phyloP scores from a whole-genome alignment of 1,139 yeast species.

The Suhomyces atakaporum region DNA sequence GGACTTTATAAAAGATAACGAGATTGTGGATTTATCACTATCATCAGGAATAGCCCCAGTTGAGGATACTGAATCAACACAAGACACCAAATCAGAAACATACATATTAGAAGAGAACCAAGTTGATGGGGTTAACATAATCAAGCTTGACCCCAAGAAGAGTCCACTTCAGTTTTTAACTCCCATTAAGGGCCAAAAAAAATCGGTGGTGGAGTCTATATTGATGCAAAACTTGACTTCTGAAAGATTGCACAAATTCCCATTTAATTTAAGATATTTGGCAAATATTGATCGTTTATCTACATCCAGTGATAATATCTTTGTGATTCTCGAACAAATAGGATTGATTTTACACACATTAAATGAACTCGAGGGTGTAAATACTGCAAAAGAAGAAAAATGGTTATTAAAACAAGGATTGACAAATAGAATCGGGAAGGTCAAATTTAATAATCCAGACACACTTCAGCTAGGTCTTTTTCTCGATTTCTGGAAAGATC shows the following conservation, averaged over 20 bases:
- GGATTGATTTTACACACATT: conserved; percentile 31
- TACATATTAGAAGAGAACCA: conserved; percentile 4
- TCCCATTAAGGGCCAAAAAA: conserved; percentile 4
- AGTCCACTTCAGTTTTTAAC: conserved; percentile 11
- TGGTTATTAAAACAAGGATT: conserved; percentile 29
- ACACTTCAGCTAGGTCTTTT: conserved; percentile 35
- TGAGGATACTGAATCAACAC: conserved; percentile 1
- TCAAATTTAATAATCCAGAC: conserved; percentile 27
- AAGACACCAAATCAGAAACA: conserved; percentile 3
- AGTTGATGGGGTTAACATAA: conserved; percentile 6
- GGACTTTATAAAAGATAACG: conserved; percentile 34
- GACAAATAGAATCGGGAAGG: conserved; percentile 30
- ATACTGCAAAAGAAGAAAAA: conserved; percentile 1
- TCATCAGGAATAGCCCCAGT: conserved; percentile 23
- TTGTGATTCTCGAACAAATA: conserved; percentile 34
- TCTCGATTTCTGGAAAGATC: conserved; percentile 42
- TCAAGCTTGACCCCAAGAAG: conserved; percentile 6
- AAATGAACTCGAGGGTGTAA: conserved; percentile 23
- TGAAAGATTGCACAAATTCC: conserved; percentile 32
- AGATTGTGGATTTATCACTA: conserved; percentile 33
- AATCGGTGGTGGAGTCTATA: conserved; percentile 29
- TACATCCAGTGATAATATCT: conserved; percentile 32
- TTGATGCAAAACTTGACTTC: conserved; percentile 30
- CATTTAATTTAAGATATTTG: conserved; percentile 38
- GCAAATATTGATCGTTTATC: conserved; percentile 41